These are phyloP conservation scores for Penicillium sp. DNA, from an alignment of 2,329 filamentous ascomycete genomes.

Conservation along the genomic window DNA sequence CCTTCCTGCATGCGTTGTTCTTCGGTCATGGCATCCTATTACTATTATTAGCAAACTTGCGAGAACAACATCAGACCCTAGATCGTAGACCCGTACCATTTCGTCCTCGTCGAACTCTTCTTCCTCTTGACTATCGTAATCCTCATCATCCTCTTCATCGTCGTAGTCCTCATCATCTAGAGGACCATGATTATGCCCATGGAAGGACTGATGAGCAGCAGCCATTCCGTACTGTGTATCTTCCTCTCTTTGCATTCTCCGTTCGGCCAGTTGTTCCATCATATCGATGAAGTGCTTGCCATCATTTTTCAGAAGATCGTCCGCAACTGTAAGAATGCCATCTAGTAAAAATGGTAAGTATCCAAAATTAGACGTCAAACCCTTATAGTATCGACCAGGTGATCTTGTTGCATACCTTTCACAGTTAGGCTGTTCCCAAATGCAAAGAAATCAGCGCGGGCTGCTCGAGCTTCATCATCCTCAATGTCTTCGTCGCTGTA, in stretches of 20 bases:
- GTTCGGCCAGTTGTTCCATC: conserved; percentile 99
- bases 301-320: conserved; percentile 97
- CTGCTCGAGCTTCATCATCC: conserved; percentile 61
- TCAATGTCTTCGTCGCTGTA: conserved; percentile 64
- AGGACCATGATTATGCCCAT: conserved; percentile 72
- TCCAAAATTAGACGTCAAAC: conserved; percentile 38
- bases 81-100: conserved; percentile 49
- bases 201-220: conserved; percentile 56
- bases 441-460: conserved; percentile 80
- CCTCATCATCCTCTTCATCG: conserved; percentile 67
- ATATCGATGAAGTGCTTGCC: conserved; percentile 99
- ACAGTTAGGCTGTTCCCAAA: conserved; percentile 97
- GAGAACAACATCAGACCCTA: conserved; percentile 17
- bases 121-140: conserved; percentile 61
- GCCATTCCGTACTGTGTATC: conserved; percentile 71
- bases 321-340: conserved; percentile 96
- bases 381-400: conserved; percentile 13
- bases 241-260: conserved; percentile 94
- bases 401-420: conserved; percentile 59
- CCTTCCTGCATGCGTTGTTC: conserved; percentile 99
- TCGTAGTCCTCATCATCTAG: conserved; percentile 72
- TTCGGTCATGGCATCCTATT: conserved; percentile 91
- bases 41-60: conserved; percentile 34
- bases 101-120: conserved; percentile 66
- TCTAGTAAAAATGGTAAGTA: conserved; percentile 51